phyloP scores from a whole-genome alignment of 1,284 basidiomycete genomes.

The Fomitiporia mediterranea region DNA sequence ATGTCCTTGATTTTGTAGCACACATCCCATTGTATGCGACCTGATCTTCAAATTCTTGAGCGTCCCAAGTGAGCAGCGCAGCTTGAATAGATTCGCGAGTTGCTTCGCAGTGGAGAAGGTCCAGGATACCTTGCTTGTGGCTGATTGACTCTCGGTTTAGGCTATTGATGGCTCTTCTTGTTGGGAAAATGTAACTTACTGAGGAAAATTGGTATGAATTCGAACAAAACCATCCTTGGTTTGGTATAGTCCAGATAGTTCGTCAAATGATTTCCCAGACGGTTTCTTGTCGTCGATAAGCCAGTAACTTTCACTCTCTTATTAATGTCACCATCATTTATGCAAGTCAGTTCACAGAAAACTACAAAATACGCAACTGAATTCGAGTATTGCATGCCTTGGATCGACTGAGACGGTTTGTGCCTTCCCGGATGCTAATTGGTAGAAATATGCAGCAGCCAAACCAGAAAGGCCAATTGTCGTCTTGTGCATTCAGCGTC shows the following conservation, averaged over 20 bases:
- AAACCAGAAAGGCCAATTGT: slow-evolving; percentile 51
- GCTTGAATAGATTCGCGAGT: slow-evolving; percentile 38
- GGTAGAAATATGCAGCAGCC: slow-evolving; percentile 47
- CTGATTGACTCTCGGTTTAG: slow-evolving; percentile 28
- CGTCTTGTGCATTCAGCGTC: slow-evolving; percentile 31
- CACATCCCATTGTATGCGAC: slow-evolving; percentile 47
- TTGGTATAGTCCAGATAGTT: slow-evolving; percentile 48
- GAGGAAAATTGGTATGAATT: slow-evolving; percentile 62
- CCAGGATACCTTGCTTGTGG: slow-evolving; percentile 48
- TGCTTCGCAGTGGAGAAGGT: slow-evolving; percentile 38
- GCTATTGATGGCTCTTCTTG: background rate
- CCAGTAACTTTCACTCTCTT: slow-evolving; percentile 51
- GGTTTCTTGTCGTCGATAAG: slow-evolving; percentile 39
- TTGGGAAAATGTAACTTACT: slow-evolving; percentile 35
- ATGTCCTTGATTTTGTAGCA: slow-evolving; percentile 48
- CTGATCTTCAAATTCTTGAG: slow-evolving; percentile 47
- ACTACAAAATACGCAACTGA: slow-evolving; percentile 37
- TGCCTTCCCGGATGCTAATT: slow-evolving; percentile 39
- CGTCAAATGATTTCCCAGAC: slow-evolving; percentile 40
- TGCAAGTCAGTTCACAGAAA: background rate
- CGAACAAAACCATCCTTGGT: slow-evolving; percentile 51
- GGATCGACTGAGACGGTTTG: slow-evolving; percentile 52
- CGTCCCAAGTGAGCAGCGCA: slow-evolving; percentile 42
- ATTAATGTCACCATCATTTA: background rate
- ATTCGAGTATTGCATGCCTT: slow-evolving; percentile 53